Conservation (phyloP, 2,329 filamentous ascomycete genomes). For the Drechslerella dactyloides region DNA sequence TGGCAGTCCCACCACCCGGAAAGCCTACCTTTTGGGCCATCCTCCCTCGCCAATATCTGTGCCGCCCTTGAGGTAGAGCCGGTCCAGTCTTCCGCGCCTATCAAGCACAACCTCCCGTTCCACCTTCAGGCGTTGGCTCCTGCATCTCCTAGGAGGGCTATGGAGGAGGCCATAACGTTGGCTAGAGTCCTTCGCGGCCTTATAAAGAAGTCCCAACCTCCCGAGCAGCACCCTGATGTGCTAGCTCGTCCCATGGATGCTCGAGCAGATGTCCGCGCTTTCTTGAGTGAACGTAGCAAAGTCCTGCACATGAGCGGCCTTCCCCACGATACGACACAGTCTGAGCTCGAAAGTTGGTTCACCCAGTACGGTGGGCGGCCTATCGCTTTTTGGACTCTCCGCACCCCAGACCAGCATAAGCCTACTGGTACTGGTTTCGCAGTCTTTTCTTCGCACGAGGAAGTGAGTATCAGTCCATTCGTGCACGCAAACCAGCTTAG, state of each 20-base stretch:
- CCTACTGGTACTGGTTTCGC: constrained; percentile 98
- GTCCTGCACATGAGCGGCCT: constrained; percentile 97
- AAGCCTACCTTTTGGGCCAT: constrained; percentile 93
- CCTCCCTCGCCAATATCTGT: constrained; percentile 95
- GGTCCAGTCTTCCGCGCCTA: constrained; percentile 94
- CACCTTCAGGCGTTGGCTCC: constrained; percentile 95
- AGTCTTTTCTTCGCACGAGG: constrained; percentile 98
- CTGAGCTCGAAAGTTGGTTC: constrained; percentile 98
- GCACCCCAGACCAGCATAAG: constrained; percentile 98
- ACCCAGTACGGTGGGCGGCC: constrained; percentile 97
- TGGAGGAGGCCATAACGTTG: constrained; percentile 96
- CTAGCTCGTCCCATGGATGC: constrained; percentile 95
- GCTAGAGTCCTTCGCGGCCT: constrained; percentile 89
- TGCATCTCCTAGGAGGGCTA: constrained; percentile 90
- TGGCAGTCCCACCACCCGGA: constrained; percentile 99
- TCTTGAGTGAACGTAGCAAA: constrained; percentile 94
- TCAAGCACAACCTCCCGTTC: constrained; percentile 98
- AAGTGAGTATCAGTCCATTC: constrained; percentile 66
- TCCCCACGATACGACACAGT: constrained; percentile 97
- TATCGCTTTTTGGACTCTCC: constrained; percentile 98
- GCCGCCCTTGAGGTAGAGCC: constrained; percentile 97
- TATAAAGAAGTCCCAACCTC: constrained; percentile 93
- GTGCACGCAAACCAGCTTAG: constrained; percentile 57
- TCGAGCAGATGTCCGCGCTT: constrained; percentile 91
- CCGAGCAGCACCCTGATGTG: constrained; percentile 92